A percentile compares a stretch with the other conserved stretches of the same genome.
Conservation (phyloP, 768 basidiomycete genomes). For the Tephrocybe rancida region DNA sequence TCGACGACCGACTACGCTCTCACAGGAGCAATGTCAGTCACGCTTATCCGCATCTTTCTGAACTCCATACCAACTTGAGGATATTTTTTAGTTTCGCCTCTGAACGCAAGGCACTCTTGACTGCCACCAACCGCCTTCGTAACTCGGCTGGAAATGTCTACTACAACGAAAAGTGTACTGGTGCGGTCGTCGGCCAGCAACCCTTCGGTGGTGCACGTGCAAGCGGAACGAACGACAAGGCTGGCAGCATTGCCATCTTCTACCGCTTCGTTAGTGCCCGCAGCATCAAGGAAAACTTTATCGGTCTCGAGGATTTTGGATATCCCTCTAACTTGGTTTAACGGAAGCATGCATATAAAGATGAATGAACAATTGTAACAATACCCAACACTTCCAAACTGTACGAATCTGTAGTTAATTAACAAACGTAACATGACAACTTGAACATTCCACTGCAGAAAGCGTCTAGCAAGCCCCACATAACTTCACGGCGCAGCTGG, state of each 20-base stretch:
- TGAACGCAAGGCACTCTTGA: conserved; percentile 79
- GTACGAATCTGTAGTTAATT: background rate
- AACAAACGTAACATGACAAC: background rate
- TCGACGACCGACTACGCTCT: conserved; percentile 85
- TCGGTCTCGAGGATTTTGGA: conserved; percentile 72
- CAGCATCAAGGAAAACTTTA: conserved; percentile 97
- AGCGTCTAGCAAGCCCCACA: no score
- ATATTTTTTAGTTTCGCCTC: conserved; percentile 65
- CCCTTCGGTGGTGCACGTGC: conserved; percentile 95
- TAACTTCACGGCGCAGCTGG: background rate
- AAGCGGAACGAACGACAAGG: conserved; percentile 98
- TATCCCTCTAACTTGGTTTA: conserved; percentile 86
- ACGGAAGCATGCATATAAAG: background rate
- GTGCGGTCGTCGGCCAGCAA: conserved; percentile 97
- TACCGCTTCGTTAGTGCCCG: conserved; percentile 84
- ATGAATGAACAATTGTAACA: background rate
- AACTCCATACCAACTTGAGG: conserved; percentile 4
- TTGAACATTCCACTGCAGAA: no score
- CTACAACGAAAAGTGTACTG: conserved; percentile 98
- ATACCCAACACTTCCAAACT: background rate
- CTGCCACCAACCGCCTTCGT: conserved; percentile 80
- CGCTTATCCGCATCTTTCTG: background rate
- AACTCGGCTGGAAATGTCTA: conserved; percentile 97
- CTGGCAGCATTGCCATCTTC: conserved; percentile 73
- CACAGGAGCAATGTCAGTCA: conserved; percentile 88